Conservation (phyloP, 2,329 filamentous ascomycete species). For the Penicillium psychrosexuale region DNA sequence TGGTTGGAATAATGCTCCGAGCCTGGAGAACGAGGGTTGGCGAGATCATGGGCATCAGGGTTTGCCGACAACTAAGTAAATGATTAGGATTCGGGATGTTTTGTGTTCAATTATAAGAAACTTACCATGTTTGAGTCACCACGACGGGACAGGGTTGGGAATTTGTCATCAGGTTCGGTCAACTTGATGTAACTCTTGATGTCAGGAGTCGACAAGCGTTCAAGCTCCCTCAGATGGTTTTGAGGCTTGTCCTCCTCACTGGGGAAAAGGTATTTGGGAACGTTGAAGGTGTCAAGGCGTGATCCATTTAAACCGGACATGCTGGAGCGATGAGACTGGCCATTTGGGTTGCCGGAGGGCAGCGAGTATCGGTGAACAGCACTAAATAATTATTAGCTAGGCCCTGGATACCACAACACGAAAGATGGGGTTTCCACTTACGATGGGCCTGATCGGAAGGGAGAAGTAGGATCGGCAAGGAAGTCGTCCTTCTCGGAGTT, state of each 20-base stretch:
- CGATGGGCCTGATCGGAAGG: conserved; percentile 72
- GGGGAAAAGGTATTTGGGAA: conserved; percentile 80
- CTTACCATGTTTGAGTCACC: conserved; percentile 57
- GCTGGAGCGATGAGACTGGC: conserved; percentile 29
- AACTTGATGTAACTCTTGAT: conserved; percentile 68
- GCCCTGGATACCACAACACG: neutral
- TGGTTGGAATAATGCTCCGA: conserved; percentile 65
- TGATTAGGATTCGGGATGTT: conserved; percentile 36
- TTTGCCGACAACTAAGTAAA: conserved; percentile 69
- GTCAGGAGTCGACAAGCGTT: conserved; percentile 58
- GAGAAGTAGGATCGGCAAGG: conserved; percentile 57
- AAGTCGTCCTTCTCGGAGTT: conserved; percentile 90
- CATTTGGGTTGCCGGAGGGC: conserved; percentile 61
- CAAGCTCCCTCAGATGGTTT: conserved; percentile 42
- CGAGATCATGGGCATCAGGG: conserved; percentile 76
- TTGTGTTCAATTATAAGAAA: conserved; percentile 8
- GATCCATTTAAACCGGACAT: conserved; percentile 28
- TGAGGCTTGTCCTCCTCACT: conserved; percentile 66
- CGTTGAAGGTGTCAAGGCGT: conserved; percentile 79
- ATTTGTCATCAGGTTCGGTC: conserved; percentile 75
- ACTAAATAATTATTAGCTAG: conserved; percentile 4
- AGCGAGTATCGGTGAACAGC: conserved; percentile 86
- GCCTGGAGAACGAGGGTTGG: conserved; percentile 64
- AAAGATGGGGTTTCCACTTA: conserved; percentile 55
- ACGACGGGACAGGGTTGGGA: conserved; percentile 62